These are phyloP conservation scores for Oryza glumipatula DNA, from an alignment of 176 grass and related monocot species.

Conservation along the genomic window DNA sequence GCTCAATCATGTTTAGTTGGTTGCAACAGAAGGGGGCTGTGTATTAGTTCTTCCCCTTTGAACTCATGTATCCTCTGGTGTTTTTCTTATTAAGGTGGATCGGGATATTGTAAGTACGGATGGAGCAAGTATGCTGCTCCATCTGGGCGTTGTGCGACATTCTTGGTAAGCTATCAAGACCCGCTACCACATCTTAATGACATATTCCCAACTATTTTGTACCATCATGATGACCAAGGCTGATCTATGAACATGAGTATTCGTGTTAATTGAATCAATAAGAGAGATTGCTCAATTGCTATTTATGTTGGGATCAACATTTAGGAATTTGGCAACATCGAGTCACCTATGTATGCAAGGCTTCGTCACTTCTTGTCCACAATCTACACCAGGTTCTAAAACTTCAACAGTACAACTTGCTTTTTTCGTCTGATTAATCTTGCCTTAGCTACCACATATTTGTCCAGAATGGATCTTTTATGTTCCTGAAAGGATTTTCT, in stretches of 20 bases:
- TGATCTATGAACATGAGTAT: background rate
- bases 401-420: background rate
- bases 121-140: conserved; percentile 97
- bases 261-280: background rate
- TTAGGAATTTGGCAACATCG: conserved; percentile 97
- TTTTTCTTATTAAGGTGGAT: conserved; percentile 74
- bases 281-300: conserved; percentile 4
- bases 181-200: background rate
- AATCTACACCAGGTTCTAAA: conserved; percentile 72
- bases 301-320: conserved; percentile 23
- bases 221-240: background rate
- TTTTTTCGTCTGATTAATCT: background rate
- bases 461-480: background rate
- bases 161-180: conserved; percentile 61
- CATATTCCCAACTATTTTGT: background rate
- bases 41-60: background rate
- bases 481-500: background rate
- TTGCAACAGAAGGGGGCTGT: background rate
- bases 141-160: conserved; percentile 87
- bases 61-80: conserved; percentile 7
- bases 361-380: conserved; percentile 89
- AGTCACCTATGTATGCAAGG: conserved; percentile 90
- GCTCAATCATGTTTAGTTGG: background rate
- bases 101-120: conserved; percentile 96
- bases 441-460: background rate